A percentile compares a stretch with the other conserved stretches of the same genome.
Evolutionary conservation across 176 grass and related monocot genomes (phyloP).

Genomic region (Pontederia crassipes): DNA sequence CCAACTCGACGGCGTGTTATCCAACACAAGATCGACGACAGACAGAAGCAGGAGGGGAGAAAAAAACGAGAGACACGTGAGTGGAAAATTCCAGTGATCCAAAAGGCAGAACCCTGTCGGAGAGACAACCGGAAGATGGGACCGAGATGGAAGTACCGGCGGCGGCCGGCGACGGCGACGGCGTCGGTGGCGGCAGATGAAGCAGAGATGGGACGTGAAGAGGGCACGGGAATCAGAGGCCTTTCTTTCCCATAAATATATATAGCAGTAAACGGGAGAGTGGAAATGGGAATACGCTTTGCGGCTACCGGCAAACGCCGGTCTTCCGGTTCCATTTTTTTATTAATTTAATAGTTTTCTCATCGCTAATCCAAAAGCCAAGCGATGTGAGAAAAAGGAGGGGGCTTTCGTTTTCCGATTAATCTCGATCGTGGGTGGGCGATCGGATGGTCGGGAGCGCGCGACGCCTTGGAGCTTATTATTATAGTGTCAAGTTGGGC

Average conservation of each 20-base stretch:
- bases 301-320: conserved; percentile 16
- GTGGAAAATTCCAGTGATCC: no score
- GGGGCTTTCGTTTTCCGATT: no score
- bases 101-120: no score
- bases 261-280: background rate
- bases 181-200: background rate
- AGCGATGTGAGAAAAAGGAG: no score
- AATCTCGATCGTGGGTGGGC: background rate
- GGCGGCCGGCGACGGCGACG: background rate
- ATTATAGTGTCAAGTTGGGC: background rate
- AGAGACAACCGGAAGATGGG: no score
- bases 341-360: no score
- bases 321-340: background rate
- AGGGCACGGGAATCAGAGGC: background rate
- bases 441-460: conserved; percentile 5
- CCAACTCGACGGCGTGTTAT: no score
- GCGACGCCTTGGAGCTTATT: background rate
- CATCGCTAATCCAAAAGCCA: no score
- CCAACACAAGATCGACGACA: no score
- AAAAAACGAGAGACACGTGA: no score
- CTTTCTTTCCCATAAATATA: background rate
- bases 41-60: no score
- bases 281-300: background rate
- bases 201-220: background rate
- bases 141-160: no score